phyloP scores from a whole-genome alignment of 306 rosid species.

The Prunus kanzakura region DNA sequence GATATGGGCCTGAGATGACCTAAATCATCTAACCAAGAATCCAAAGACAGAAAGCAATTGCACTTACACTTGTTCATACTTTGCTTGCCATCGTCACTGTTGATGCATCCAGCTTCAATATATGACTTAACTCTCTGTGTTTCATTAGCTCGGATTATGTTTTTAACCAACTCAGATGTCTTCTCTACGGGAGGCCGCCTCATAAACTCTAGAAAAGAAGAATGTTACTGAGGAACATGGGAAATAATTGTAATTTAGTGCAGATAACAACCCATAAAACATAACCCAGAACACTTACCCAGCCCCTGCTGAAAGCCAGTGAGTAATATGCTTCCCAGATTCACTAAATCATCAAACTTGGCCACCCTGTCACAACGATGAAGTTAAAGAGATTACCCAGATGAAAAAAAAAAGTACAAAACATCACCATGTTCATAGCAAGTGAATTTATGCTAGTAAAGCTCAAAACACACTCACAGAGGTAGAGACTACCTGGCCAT shows the following conservation, averaged over 20 bases:
- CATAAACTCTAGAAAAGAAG: constrained; percentile 49
- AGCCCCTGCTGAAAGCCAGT: constrained; percentile 62
- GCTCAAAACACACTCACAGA: neutral
- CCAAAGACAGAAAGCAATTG: neutral
- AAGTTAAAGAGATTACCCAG: constrained; percentile 23
- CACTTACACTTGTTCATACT: constrained; percentile 48
- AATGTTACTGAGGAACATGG: neutral
- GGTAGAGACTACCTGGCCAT: constrained; percentile 51
- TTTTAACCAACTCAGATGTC: constrained; percentile 47
- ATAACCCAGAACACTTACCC: constrained; percentile 44
- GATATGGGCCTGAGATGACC: neutral
- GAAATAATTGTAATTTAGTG: constrained; percentile 1
- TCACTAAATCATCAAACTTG: constrained; percentile 59
- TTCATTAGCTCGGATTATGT: constrained; percentile 48
- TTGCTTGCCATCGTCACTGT: constrained; percentile 40
- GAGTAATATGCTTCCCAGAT: constrained; percentile 56
- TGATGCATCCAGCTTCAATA: constrained; percentile 60
- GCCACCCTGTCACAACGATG: constrained; percentile 42
- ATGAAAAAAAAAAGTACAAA: neutral
- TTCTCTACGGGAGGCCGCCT: constrained; percentile 52
- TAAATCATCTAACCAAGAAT: neutral
- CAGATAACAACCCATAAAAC: constrained; percentile 6
- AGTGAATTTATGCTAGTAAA: neutral
- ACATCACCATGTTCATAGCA: neutral
- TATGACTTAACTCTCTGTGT: constrained; percentile 57